Conservation (phyloP, 2,329 filamentous ascomycete species). For the Penicillium sp. region DNA sequence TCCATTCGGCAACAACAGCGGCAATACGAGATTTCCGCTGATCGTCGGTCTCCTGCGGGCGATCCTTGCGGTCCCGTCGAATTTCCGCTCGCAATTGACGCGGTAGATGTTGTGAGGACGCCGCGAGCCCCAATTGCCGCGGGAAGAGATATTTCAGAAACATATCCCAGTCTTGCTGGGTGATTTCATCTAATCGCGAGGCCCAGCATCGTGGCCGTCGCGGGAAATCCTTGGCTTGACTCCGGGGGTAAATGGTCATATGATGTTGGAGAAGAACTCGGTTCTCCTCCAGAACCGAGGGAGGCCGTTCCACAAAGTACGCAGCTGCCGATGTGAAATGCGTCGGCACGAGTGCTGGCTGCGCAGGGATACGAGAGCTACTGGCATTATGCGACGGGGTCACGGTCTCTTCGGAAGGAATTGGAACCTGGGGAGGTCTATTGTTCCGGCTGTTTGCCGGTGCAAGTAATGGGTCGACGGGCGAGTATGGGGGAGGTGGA, state of each 20-base stretch:
- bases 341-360: constrained; percentile 21
- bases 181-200: constrained; percentile 33
- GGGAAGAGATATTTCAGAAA: constrained; percentile 46
- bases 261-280: constrained; percentile 35
- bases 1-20: constrained; percentile 46
- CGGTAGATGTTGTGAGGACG: constrained; percentile 37
- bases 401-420: constrained; percentile 21
- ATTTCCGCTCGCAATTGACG: constrained; percentile 43
- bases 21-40: constrained; percentile 39
- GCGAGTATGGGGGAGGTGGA: constrained; percentile 45
- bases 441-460: constrained; percentile 24
- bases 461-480: constrained; percentile 38
- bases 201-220: constrained; percentile 45
- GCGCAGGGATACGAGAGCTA: constrained; percentile 18
- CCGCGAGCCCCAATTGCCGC: constrained; percentile 38
- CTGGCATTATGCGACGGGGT: constrained; percentile 15
- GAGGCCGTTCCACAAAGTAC: constrained; percentile 42
- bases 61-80: constrained; percentile 43
- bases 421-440: constrained; percentile 15
- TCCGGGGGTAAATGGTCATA: constrained; percentile 43
- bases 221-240: constrained; percentile 43
- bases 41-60: constrained; percentile 43
- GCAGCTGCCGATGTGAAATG: constrained; percentile 38
- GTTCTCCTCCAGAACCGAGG: constrained; percentile 25
- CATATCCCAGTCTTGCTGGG: constrained; percentile 46